Conservation (phyloP, 345 rosid species). For the Jatropha curcas region DNA sequence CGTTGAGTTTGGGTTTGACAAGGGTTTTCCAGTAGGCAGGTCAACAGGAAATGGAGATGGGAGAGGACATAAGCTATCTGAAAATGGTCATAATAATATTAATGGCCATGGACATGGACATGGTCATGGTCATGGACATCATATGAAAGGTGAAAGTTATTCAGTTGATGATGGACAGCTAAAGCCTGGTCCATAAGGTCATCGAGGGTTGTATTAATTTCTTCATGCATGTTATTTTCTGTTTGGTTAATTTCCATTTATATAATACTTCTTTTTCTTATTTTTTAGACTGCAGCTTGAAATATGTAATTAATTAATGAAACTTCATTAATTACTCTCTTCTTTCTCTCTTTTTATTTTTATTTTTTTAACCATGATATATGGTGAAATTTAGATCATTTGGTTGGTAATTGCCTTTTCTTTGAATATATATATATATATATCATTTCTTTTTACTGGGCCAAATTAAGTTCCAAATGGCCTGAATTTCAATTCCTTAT, state of each 20-base stretch:
- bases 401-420: no score
- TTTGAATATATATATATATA: no score
- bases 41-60: constrained; percentile 25
- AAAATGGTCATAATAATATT: constrained; percentile 9
- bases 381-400: no score
- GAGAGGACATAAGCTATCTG: constrained; percentile 31
- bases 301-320: background rate
- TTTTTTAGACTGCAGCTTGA: background rate
- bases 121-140: constrained; percentile 2
- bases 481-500: no score
- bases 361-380: no score
- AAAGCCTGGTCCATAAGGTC: constrained; percentile 15
- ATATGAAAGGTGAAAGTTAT: constrained; percentile 1
- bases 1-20: constrained; percentile 51
- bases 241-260: background rate
- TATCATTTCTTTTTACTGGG: no score
- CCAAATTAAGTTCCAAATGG: no score
- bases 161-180: background rate
- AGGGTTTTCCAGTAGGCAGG: constrained; percentile 24
- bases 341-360: background rate
- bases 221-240: background rate
- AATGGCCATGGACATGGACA: background rate
- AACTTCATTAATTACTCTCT: background rate
- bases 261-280: background rate
- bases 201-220: background rate